Evolutionary conservation across 345 rosid species (phyloP).

Genomic region (Salix exigua): DNA sequence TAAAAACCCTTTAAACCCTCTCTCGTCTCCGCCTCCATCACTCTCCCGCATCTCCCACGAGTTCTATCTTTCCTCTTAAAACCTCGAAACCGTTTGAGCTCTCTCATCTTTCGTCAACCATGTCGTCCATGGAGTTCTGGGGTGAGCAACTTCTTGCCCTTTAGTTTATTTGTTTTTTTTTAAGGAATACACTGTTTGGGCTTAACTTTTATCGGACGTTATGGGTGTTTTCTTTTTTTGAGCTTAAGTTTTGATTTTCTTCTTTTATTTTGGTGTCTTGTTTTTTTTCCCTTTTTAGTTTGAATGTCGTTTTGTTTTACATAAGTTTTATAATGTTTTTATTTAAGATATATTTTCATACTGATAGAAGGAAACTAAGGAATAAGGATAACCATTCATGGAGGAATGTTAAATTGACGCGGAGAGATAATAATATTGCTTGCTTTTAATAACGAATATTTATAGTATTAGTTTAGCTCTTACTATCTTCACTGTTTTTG

Average conservation of each 20-base stretch:
- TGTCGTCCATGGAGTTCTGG: constrained; percentile 25
- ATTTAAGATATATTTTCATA: not conserved
- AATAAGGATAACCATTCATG: not conserved
- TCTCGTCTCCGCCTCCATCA: not conserved
- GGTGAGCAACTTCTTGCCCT: not conserved
- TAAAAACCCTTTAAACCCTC: not conserved
- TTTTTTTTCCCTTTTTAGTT: not conserved
- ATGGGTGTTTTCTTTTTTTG: no score
- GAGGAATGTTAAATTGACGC: not conserved
- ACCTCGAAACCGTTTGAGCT: not conserved
- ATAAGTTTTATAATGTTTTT: not conserved
- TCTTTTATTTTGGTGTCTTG: not conserved
- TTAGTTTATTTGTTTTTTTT: not conserved
- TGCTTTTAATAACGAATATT: no score
- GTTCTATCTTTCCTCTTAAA: not conserved
- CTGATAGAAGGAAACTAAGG: not conserved
- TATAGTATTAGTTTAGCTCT: not conserved
- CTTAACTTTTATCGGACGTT: not conserved
- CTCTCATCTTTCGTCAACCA: not conserved
- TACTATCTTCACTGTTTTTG: not conserved
- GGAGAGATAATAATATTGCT: not conserved
- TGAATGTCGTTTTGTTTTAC: not conserved
- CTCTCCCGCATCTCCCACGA: not conserved
- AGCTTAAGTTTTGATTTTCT: not conserved
- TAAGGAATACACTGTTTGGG: not conserved